Percentiles rank a stretch among this genome's conserved stretches.
Evolutionary conservation across 1,284 basidiomycete genomes (phyloP).

Genomic region (Agaricales sp.): DNA sequence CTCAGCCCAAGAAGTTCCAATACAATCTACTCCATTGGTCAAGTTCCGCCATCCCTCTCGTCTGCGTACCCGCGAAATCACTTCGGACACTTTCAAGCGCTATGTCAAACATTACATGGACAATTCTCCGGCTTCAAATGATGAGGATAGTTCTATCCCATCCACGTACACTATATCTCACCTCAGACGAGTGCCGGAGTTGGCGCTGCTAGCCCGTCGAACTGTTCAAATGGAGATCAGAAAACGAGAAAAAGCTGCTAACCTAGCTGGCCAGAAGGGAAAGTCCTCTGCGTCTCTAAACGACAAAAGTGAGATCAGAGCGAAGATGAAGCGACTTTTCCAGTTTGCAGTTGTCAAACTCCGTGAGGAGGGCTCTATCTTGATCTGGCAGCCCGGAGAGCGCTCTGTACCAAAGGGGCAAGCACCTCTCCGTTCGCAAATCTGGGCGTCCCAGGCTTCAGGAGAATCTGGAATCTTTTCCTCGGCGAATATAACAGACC

Average conservation of each 20-base stretch:
- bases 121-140: background rate
- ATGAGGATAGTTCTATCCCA: background rate
- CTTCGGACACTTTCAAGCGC: background rate
- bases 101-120: slow-evolving; percentile 2
- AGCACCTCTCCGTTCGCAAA: background rate
- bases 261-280: background rate
- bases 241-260: background rate
- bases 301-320: background rate
- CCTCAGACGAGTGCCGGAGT: slow-evolving; percentile 1
- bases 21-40: background rate
- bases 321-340: slow-evolving; percentile 1
- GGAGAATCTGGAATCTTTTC: background rate
- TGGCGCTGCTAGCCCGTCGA: background rate
- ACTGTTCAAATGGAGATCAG: background rate
- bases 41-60: background rate
- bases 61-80: background rate
- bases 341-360: background rate
- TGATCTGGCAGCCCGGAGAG: background rate
- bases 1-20: background rate
- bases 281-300: background rate
- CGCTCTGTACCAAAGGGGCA: background rate
- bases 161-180: background rate
- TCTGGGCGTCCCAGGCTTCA: background rate
- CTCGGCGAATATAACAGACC: background rate
- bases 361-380: background rate